Percentiles rank a stretch among this genome's conserved stretches.
phyloP scores from a whole-genome alignment of 1,284 basidiomycete species.

The Cryptococcus sp. region DNA sequence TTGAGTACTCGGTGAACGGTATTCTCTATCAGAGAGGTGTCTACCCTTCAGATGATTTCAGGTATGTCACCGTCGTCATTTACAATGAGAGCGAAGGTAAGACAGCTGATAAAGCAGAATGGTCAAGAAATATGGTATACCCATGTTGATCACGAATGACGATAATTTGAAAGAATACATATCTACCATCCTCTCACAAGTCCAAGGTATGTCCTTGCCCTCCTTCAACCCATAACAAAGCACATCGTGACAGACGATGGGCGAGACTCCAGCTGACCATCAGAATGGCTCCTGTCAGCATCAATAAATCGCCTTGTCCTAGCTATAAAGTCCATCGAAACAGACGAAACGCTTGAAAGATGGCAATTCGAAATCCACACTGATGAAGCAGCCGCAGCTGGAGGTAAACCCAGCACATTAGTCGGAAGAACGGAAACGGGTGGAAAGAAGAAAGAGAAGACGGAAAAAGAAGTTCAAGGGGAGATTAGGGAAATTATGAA shows the following conservation, averaged over 20 bases:
- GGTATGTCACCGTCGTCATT: constrained; percentile 15
- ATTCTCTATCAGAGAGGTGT: constrained; percentile 96
- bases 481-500: constrained; percentile 98
- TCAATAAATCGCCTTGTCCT: constrained; percentile 88
- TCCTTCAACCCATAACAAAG: too few relatives aligned
- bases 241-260: too few relatives aligned
- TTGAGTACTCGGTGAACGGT: constrained; percentile 94
- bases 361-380: constrained; percentile 98
- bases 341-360: constrained; percentile 82
- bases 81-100: neutral
- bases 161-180: constrained; percentile 89
- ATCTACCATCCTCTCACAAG: constrained; percentile 83
- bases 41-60: constrained; percentile 94
- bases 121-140: constrained; percentile 98
- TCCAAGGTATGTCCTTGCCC: constrained; percentile 64
- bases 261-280: neutral
- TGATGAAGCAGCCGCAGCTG: constrained; percentile 37
- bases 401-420: constrained; percentile 10
- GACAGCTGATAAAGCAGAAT: constrained; percentile 56
- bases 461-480: constrained; percentile 88
- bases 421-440: constrained; percentile 6
- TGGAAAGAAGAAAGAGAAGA: constrained; percentile 48
- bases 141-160: constrained; percentile 90
- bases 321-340: constrained; percentile 93
- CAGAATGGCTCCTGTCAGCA: constrained; percentile 88